These are phyloP conservation scores for Ogataea corticis DNA, from an alignment of 805 yeast species.

Conservation along the genomic window DNA sequence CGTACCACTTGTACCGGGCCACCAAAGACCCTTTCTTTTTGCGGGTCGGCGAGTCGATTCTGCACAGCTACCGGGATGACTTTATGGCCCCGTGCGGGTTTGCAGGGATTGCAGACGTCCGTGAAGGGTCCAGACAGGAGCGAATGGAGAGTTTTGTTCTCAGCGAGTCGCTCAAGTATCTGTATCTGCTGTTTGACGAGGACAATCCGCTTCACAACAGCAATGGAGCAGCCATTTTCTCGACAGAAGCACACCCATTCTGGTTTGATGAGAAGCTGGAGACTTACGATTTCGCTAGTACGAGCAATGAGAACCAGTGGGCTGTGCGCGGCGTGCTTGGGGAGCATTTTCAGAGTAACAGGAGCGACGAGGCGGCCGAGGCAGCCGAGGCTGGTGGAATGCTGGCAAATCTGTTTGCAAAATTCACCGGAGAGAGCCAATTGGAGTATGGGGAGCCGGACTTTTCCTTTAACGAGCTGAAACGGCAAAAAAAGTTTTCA, in stretches of 20 bases:
- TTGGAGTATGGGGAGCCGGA: too few species aligned
- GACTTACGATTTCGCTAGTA: conserved; percentile 20
- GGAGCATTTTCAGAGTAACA: too few species aligned
- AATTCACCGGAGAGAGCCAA: neutral
- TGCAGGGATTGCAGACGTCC: conserved; percentile 69
- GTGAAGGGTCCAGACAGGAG: conserved; percentile 63
- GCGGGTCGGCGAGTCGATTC: conserved; percentile 66
- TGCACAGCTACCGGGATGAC: conserved; percentile 52
- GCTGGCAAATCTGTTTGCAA: neutral
- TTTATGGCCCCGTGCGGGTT: conserved; percentile 75
- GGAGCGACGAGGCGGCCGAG: too few species aligned
- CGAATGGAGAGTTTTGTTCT: conserved; percentile 91
- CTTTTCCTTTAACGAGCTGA: too few species aligned
- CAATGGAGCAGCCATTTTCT: conserved; percentile 48
- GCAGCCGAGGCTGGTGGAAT: neutral
- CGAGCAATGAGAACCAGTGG: too few species aligned
- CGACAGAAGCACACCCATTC: conserved; percentile 92
- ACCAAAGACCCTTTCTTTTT: conserved; percentile 84
- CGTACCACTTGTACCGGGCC: conserved; percentile 79
- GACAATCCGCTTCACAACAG: conserved; percentile 49
- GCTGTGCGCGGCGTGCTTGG: too few species aligned
- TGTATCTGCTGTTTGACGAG: conserved; percentile 76
- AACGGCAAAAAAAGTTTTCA: too few species aligned
- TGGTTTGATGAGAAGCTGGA: conserved; percentile 55
- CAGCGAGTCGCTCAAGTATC: conserved; percentile 83